Evolutionary conservation across 1,139 yeast genomes (phyloP), one percentile per base, ranked within the genome.

Genomic region (Geotrichum klebahnii): DNA sequence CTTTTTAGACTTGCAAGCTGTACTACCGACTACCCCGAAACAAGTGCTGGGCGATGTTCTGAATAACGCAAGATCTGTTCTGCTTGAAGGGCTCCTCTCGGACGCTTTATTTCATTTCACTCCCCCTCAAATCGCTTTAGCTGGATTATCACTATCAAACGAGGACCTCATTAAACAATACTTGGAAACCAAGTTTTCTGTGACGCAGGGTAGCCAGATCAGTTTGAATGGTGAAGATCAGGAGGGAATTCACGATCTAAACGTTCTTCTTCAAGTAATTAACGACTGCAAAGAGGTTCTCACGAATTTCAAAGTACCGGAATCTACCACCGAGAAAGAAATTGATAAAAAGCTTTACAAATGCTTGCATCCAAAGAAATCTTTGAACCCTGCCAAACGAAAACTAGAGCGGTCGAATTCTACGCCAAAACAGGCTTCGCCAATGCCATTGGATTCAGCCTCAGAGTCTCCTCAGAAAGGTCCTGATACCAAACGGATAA

Each of bases 41-140:
- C 44, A 53, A 9, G 56, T 59, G 34, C 53, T 72, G 33, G 72
- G 72, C 9, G 50, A 57, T 10, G 53, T 70, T 41, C 87, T 86
- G 64, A 95, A 87, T 60, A 69, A 72, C 35, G 87, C 95, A 2
- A 79, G 84, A 58, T 73, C 72, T 29, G 70, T 82, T 68, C 73
- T 88, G 5, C 78, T 81, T 43, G 83, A 81, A 17, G 77, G 85
- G 0, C 66, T 89, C 44, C 70, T 85, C 40, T 81, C 94, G 28
- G 96, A 90, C 63, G 90, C 79, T 2, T 72, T 77, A 14, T 90
- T 88, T 60, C 70, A 81, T 31, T 92, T 72, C 66, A 82, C 97
- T 0, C 98, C 98, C 1, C 96, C 98, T 0, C 98, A 92, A 61
- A 85, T 92, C 34, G 96, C 97, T 0, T 71, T 92, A 51, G 95